phyloP scores from a whole-genome alignment of 768 basidiomycete genomes.

The Mycena chlorophos region DNA sequence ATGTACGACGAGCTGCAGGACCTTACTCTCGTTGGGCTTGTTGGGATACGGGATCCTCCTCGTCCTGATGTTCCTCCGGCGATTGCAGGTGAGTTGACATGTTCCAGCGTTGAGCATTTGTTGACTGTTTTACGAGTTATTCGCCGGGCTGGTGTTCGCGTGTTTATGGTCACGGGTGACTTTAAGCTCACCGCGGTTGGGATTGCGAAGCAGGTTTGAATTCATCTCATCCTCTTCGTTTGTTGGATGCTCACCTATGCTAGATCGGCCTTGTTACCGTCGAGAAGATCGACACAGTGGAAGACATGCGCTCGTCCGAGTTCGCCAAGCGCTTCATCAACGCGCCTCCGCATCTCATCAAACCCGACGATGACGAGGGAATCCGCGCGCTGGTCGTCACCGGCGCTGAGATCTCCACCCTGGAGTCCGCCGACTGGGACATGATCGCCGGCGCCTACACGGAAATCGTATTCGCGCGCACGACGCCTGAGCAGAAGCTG shows the following conservation, averaged over 20 bases:
- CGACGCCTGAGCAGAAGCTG: constrained; percentile 59
- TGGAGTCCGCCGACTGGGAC: constrained; percentile 42
- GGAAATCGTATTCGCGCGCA: constrained; percentile 54
- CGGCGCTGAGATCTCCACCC: constrained; percentile 42
- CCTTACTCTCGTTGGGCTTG: constrained; percentile 50
- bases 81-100: constrained; percentile 30
- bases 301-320: constrained; percentile 26
- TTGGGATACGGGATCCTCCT: constrained; percentile 58
- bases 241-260: not conserved
- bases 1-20: constrained; percentile 37
- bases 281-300: constrained; percentile 35
- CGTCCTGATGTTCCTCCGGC: constrained; percentile 49
- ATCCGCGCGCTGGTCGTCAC: constrained; percentile 43
- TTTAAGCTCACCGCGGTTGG: constrained; percentile 54
- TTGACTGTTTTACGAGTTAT: constrained; percentile 31
- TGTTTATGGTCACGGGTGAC: constrained; percentile 61
- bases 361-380: constrained; percentile 38
- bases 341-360: constrained; percentile 26
- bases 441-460: constrained; percentile 37
- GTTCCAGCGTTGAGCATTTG: not conserved
- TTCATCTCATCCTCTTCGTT: not conserved
- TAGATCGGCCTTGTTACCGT: constrained; percentile 46
- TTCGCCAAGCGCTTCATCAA: constrained; percentile 21
- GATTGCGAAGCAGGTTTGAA: constrained; percentile 47
- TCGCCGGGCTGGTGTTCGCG: constrained; percentile 50